Evolutionary conservation across 2,329 filamentous ascomycete species (phyloP), one percentile per base, ranked within the genome.

Genomic region (Neonectria punicea): DNA sequence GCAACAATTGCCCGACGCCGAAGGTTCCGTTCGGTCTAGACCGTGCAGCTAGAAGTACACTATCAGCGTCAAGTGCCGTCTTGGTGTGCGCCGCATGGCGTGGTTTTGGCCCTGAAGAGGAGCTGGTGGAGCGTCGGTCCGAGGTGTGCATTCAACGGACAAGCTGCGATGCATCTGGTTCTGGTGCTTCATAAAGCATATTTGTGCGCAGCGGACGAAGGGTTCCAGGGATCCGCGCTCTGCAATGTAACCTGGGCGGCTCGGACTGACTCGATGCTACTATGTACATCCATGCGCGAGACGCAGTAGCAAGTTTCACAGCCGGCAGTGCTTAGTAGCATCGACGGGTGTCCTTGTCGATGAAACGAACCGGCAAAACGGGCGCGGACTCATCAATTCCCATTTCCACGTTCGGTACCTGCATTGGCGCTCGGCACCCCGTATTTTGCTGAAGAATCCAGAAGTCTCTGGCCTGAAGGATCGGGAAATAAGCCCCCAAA

Each of bases 391-490:
- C 36, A 4, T 14, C 13, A 25, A 13, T 25, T 32, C 9, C 28
- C 51, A 41, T 25, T 25, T 9, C 34, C 53, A 34, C 28, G 28
- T 57, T 9, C 22, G n/a, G 47, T 51, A 34, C 47, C 47, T 34
- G 47, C 47, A 51, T 51, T 51, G 16, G n/a, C 44, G 34, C 5
- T 28, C 28, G 11, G n/a, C 11, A 51, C 47, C 47, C 28, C 28
- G 47, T 51, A 13, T 51, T 51, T 20, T 20, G 11, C n/a, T 51
- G 28, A 14, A 57, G 41, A 47, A 30, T 57, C 54, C 32, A 57
- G 41, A 46, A 39, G 36, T 39, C 34, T n/a, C 14, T 39, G 6
- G 34, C 53, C 32, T 34, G 16, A 57, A 14, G 11, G 14, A 39
- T 55, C 34, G 20, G 34, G 54, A 46, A 44, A 16, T 32, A 34